A percentile compares a stretch with the other conserved stretches of the same genome.
These are phyloP conservation scores for Quaeritorhiza haematococci DNA, from an alignment of 371 early-diverging fungal species.

Conservation along the genomic window DNA sequence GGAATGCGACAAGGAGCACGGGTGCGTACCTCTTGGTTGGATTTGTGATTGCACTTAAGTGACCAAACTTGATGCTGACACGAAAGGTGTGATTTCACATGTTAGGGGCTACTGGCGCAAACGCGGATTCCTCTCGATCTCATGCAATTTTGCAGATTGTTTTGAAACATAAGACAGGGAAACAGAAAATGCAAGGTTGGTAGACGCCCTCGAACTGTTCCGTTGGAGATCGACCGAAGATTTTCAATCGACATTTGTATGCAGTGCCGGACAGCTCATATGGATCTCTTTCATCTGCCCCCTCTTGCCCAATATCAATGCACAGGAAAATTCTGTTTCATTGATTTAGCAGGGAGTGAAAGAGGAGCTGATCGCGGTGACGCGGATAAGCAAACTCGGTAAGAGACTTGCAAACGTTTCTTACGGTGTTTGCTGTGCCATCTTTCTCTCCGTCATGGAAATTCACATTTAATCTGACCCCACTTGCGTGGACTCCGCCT, in stretches of 20 bases:
- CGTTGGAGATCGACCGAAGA: constrained; percentile 1
- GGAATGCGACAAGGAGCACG: constrained; percentile 80
- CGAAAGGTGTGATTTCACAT: no score
- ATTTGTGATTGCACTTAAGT: no score
- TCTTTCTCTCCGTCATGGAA: neutral
- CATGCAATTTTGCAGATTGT: constrained; percentile 96
- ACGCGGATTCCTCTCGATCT: constrained; percentile 92
- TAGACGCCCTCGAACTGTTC: neutral
- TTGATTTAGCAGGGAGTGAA: constrained; percentile 98
- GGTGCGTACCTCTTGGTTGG: constrained; percentile 55
- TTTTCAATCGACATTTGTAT: neutral
- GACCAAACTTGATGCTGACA: no score
- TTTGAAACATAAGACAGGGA: constrained; percentile 62
- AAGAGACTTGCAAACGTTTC: constrained; percentile 29
- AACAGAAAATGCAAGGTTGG: constrained; percentile 44
- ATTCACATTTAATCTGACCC: constrained; percentile 11
- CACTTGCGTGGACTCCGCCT: neutral
- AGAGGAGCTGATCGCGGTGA: constrained; percentile 97
- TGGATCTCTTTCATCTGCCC: neutral
- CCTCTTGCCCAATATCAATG: constrained; percentile 1
- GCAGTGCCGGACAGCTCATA: constrained; percentile 4
- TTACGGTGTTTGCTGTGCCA: constrained; percentile 8
- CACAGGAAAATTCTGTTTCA: constrained; percentile 88
- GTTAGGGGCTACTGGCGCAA: constrained; percentile 86
- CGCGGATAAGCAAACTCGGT: constrained; percentile 80